Percentiles rank a stretch among this genome's conserved stretches.
phyloP scores from a whole-genome alignment of 257 asterid genomes.

The Penstemon newberryi region DNA sequence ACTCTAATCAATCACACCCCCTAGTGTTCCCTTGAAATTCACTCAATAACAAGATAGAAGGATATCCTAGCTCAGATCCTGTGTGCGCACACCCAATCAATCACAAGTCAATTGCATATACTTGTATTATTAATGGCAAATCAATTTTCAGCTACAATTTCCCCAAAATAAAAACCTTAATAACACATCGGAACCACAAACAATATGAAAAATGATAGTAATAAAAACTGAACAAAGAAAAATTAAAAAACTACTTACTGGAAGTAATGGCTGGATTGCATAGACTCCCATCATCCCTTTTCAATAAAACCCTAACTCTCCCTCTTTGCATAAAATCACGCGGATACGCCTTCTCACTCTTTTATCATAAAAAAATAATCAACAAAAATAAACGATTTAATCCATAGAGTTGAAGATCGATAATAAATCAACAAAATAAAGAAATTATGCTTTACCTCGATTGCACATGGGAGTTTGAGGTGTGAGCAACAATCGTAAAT shows the following conservation, averaged over 20 bases:
- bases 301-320: slow-evolving; percentile 85
- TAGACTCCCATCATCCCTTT: slow-evolving; percentile 76
- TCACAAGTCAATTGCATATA: no score
- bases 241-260: slow-evolving; percentile 41
- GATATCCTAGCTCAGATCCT: no score
- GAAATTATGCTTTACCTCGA: slow-evolving; percentile 53
- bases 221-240: not conserved
- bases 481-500: slow-evolving; percentile 78
- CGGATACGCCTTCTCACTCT: slow-evolving; percentile 95
- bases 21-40: no score
- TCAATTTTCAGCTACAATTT: not conserved
- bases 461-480: slow-evolving; percentile 80
- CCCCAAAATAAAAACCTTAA: slow-evolving; percentile 2
- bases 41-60: no score
- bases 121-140: not conserved
- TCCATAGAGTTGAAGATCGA: not conserved
- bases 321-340: slow-evolving; percentile 98
- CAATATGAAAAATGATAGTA: not conserved
- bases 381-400: not conserved
- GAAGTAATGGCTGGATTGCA: slow-evolving; percentile 74
- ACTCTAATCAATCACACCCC: no score
- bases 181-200: not conserved
- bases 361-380: not conserved
- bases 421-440: not conserved
- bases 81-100: no score